Base-by-base conservation (phyloP, 148 eudicot genomes). In the Rhododendron simsii region DNA sequence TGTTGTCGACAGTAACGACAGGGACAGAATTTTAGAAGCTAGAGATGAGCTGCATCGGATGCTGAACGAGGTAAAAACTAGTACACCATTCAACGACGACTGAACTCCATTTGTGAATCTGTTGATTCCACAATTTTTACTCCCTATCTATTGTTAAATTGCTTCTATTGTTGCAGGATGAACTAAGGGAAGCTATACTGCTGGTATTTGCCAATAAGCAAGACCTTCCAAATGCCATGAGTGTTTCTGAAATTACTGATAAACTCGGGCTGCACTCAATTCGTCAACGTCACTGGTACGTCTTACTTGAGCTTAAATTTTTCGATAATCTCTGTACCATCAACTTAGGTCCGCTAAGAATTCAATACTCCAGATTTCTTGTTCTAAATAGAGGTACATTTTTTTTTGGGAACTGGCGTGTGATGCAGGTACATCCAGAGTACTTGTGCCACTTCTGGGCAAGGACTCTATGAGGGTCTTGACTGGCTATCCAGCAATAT, bases 141-240 rank as follows among this genome's bases (percentile, higher is more conserved):
- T 63, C 71, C 1, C 28, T 63, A n/a, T 63, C 71, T 7, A 11
- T 65, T 9, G 71, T 65, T 23, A 45, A 50, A 50, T 48, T 84
- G 55, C 14, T 67, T 33, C 47, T 82, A 5, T 23, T 55, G 44
- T 47, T 86, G 71, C 84, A 90, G 94, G 91, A 90, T 71, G 94
- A 90, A 76, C 84, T 92, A 28, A 78, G 88, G 12, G 87, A 83
- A 2, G 89, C 93, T 51, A 74, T 82, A 7, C 83, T 92, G 55
- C 90, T 94, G 47, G 92, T 94, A 23, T 91, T 94, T 90, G 96
- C 96, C 57, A 94, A 94, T 65, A 94, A 94, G 83, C 95, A 91
- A 87, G 95, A 93, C 76, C 94, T 94, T 86, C 96, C 96, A 30
- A 91, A 90, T 91, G 90, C 95, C 37, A 90, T 94, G 95, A 47